These are phyloP conservation scores for Nicotiana undulata DNA, from an alignment of 257 asterid species.

Conservation along the genomic window DNA sequence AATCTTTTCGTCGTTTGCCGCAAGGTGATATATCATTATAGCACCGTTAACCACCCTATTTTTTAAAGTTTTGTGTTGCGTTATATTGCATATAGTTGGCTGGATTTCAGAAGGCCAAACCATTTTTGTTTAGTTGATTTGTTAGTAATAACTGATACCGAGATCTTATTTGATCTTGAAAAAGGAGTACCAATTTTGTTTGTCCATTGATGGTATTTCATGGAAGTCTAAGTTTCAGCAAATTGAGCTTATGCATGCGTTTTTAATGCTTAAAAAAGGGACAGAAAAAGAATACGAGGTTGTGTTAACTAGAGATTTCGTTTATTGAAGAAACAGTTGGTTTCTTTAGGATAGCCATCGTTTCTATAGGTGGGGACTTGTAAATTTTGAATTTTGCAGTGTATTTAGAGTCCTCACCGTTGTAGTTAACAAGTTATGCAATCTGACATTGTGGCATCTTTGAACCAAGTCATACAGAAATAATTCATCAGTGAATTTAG, in stretches of 20 bases:
- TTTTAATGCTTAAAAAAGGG: not conserved
- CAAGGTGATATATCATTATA: conserved; percentile 35
- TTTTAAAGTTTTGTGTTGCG: not conserved
- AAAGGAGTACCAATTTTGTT: not conserved
- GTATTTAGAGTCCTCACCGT: not conserved
- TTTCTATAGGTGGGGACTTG: not conserved
- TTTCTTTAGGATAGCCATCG: not conserved
- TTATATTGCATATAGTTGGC: not conserved
- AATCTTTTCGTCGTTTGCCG: conserved; percentile 63
- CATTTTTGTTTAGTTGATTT: not conserved
- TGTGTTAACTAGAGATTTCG: not conserved
- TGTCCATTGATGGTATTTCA: not conserved
- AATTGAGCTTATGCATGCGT: not conserved
- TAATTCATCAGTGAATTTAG: not conserved
- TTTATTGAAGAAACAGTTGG: not conserved
- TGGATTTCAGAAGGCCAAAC: not conserved
- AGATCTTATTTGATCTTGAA: not conserved
- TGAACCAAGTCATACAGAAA: not conserved
- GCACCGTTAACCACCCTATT: not conserved
- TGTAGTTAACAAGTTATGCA: not conserved
- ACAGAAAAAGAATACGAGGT: not conserved
- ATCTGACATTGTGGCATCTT: not conserved
- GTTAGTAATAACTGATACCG: not conserved
- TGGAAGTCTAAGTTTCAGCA: not conserved
- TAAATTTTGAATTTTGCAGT: not conserved